Percentiles rank a stretch among this genome's conserved stretches.
phyloP scores from a whole-genome alignment of 2,329 filamentous ascomycete species.

The Pestalotiopsis sp. region DNA sequence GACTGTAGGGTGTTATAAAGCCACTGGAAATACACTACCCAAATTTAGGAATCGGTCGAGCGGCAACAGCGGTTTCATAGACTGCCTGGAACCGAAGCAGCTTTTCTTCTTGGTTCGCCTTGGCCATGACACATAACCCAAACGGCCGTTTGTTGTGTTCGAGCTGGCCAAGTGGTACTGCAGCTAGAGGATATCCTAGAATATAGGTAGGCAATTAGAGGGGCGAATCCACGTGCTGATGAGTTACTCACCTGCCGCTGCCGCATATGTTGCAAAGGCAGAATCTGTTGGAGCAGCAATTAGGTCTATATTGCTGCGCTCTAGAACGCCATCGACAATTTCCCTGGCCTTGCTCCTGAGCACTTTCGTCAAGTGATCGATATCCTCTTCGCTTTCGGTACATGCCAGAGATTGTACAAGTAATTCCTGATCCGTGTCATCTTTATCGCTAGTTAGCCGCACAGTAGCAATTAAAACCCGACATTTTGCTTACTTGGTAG shows the following conservation, averaged over 20 bases:
- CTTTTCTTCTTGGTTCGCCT: not conserved
- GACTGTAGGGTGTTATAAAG: too few species aligned
- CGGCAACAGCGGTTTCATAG: slow-evolving; percentile 18
- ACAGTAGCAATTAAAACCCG: not conserved
- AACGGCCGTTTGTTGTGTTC: slow-evolving; percentile 2
- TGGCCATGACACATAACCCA: not conserved
- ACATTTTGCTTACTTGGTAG: slow-evolving; percentile 4
- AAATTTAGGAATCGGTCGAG: too few species aligned
- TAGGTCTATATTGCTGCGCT: too few species aligned
- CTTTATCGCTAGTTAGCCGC: not conserved
- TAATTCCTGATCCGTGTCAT: slow-evolving; percentile 1
- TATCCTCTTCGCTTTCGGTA: not conserved
- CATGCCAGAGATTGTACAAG: not conserved
- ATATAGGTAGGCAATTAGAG: not conserved
- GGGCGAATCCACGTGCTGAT: not conserved
- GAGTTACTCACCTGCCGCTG: not conserved
- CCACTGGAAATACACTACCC: too few species aligned
- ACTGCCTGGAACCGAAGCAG: slow-evolving; percentile 15
- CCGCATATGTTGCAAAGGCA: not conserved
- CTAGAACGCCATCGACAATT: too few species aligned
- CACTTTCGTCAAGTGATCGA: not conserved
- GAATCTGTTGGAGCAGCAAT: too few species aligned
- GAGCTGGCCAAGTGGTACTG: slow-evolving; percentile 1
- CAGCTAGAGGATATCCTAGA: slow-evolving; percentile 1
- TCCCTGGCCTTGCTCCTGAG: too few species aligned